Conservation (phyloP, 345 rosid genomes). For the Crucihimalaya himalaica region DNA sequence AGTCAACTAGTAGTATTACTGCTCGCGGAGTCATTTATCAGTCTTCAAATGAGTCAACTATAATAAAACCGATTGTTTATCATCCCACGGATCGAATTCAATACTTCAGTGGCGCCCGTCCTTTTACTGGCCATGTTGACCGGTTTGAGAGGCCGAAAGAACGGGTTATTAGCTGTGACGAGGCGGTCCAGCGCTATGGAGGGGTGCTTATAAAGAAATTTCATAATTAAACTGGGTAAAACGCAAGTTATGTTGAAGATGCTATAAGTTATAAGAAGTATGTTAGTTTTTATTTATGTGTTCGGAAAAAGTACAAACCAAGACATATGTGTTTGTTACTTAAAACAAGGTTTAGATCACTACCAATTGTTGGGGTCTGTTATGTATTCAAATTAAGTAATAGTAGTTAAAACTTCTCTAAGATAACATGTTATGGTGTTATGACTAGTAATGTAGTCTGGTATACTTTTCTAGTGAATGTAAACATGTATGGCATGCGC, state of each 20-base stretch:
- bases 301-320: conserved; percentile 18
- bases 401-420: neutral
- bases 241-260: conserved; percentile 4
- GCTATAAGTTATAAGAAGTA: neutral
- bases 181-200: conserved; percentile 30
- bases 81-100: conserved; percentile 11
- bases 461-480: neutral
- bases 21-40: conserved; percentile 4
- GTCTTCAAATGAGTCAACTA: conserved; percentile 17
- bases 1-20: neutral
- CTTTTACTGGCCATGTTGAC: neutral
- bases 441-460: neutral
- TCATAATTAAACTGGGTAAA: conserved; percentile 5
- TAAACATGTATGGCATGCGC: neutral
- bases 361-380: conserved; percentile 4
- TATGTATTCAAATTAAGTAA: neutral
- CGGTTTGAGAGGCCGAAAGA: conserved; percentile 15
- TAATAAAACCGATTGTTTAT: conserved; percentile 5
- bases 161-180: conserved; percentile 30
- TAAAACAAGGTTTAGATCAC: conserved; percentile 6
- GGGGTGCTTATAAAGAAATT: conserved; percentile 36
- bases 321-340: conserved; percentile 21
- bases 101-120: neutral
- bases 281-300: neutral
- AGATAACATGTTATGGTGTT: neutral